Evolutionary conservation across 257 asterid genomes (phyloP), one percentile per base, ranked within the genome.

Genomic region (Eustoma russellianum): DNA sequence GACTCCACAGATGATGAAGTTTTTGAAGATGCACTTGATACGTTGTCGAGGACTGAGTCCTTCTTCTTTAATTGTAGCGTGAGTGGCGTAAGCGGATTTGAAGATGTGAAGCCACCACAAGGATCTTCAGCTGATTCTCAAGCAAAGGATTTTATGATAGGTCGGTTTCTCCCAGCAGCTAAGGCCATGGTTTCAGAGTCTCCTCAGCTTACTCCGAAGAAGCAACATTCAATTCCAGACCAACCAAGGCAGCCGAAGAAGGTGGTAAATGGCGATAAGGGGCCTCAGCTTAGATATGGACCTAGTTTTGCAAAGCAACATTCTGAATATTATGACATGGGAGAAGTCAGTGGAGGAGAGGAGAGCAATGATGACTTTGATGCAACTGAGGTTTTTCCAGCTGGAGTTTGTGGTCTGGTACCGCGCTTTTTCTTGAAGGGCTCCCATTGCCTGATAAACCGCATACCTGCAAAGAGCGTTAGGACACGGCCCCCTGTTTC

Each of bases 111-210:
- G 38, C 73, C 67, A 3, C 60, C 68, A 17, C 63, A 70, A 40
- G 51, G 64, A 17, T 70, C 59, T 41, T 54, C 60, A 10, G 73
- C 50, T 0, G 93, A 86, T 63, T 66, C 63, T 40, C 75, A 73
- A 63, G 60, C 80, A 59, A 73, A 77, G 35, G 94, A 77, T 50
- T 83, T 85, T 66, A 81, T 89, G 89, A 72, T 92, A 75, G 88
- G 76, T 56, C 81, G 95, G 71, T 92, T 92, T 70, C 76, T 88
- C 41, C 99, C 97, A 10, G 99, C 93, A 11, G 99, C 99, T 14
- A 83, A 82, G 72, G 92, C 94, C 4, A 77, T 89, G 93, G 80
- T 82, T 47, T 59, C 82, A 3, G 94, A 85, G 65, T 65, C 70
- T 13, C 93, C 88, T 62, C 83, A 72, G n/a, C 65, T 62, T 70